Evolutionary conservation across 805 yeast species (phyloP), one percentile per base, ranked within the genome.

Genomic region (Saturnispora mendoncae): DNA sequence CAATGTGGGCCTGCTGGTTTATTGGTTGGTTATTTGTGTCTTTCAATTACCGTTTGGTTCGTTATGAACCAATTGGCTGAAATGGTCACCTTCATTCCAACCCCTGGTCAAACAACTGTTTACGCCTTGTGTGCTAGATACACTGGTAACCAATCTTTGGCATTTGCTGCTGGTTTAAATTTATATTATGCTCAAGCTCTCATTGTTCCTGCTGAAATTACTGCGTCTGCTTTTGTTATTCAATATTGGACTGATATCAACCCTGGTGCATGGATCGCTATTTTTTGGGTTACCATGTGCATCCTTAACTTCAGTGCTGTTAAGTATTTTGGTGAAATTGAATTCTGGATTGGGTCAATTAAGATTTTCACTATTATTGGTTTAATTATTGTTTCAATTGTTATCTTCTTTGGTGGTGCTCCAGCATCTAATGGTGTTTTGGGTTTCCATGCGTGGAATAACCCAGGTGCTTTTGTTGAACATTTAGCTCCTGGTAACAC

Each of bases 381-480:
- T 14, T 63, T 78, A 39, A 73, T 79, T 44, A 57, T 78, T 32
- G 58, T 71, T 32, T 72, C 78, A 45, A 58, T 73, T 52, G 69
- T 73, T 18, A 72, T 78, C 46, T 73, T 75, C 42, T 71, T 76
- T 54, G 84, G 83, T 41, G 84, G 82, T 48, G 80, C 74, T 29
- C 83, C 84, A 6, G 43, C 33, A 14, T 52, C 50, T 15, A 68
- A 69, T 39, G 77, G 74, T 40, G 68, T 80, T 45, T 59, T 73
- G 26, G 86, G 86, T 6, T 79, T 79, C 69, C 75, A 79, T 47
- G 79, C 68, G 61, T 80, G 86, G 86, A 63, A 56, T n/a, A 39
- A 49, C 33, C 60, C 58, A 10, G 72, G 68, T 47, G 58, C 65
- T 3, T 80, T 79, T 49, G 64, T 71, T 50, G 65, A 63, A 41